Evolutionary conservation across 371 early-diverging fungal species (phyloP).

Genomic region (Apophysomyces trapeziformis): DNA sequence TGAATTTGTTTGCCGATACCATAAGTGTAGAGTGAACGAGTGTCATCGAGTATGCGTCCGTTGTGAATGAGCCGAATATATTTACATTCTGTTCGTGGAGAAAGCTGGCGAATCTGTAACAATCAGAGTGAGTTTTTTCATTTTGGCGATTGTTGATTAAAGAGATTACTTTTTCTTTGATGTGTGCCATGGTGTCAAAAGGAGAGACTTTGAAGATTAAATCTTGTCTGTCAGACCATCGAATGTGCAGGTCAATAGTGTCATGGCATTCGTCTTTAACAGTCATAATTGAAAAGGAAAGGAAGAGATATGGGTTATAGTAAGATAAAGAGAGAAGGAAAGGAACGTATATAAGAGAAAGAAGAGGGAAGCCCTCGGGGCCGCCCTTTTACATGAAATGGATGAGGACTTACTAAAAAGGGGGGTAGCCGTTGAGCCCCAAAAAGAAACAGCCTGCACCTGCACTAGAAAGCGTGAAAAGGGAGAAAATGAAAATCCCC

Average conservation of each 20-base stretch:
- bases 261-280: constrained; percentile 37
- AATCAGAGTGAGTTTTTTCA: constrained; percentile 2
- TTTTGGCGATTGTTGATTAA: not conserved
- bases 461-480: not conserved
- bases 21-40: constrained; percentile 31
- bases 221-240: constrained; percentile 51
- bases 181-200: constrained; percentile 38
- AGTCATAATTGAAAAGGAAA: constrained; percentile 15
- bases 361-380: constrained; percentile 8
- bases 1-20: constrained; percentile 37
- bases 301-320: constrained; percentile 4
- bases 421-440: not conserved
- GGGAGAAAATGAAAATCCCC: too few relatives aligned
- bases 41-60: constrained; percentile 55
- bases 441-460: not conserved
- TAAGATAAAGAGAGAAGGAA: constrained; percentile 1
- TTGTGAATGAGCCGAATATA: constrained; percentile 60
- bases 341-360: not conserved
- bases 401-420: not conserved
- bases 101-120: constrained; percentile 28
- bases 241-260: constrained; percentile 44
- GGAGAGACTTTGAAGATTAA: constrained; percentile 40
- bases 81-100: constrained; percentile 33
- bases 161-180: constrained; percentile 58
- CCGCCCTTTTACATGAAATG: constrained; percentile 1